Conservation (phyloP, 352 stramenopile species). For the Globisporangium barbulae region DNA sequence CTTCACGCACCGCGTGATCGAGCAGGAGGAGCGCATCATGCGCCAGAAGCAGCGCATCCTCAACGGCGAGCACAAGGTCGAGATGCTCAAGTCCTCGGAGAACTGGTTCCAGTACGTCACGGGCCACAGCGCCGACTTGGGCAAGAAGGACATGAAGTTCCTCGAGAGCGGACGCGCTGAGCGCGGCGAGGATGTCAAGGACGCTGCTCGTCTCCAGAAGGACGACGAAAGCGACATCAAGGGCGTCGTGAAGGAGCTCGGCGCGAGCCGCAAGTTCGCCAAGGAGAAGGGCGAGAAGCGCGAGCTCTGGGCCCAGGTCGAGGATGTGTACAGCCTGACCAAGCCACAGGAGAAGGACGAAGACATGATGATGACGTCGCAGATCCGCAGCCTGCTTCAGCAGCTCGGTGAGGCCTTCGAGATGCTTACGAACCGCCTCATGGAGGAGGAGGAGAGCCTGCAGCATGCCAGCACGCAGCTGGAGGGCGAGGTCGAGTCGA, state of each 20-base stretch:
- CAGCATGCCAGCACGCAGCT: constrained; percentile 81
- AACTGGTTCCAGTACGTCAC: constrained; percentile 90
- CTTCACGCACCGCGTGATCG: constrained; percentile 87
- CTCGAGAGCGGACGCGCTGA: constrained; percentile 65
- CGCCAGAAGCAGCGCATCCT: constrained; percentile 89
- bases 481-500: constrained; percentile 83
- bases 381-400: constrained; percentile 83
- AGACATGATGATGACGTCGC: constrained; percentile 91
- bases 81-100: constrained; percentile 89
- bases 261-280: constrained; percentile 48
- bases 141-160: constrained; percentile 85
- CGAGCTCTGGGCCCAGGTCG: constrained; percentile 78
- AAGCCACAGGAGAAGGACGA: constrained; percentile 88
- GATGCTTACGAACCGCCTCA: constrained; percentile 84
- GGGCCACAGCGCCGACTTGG: constrained; percentile 60
- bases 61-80: constrained; percentile 87
- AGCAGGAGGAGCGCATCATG: constrained; percentile 89
- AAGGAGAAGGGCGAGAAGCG: constrained; percentile 86
- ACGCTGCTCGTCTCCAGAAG: constrained; percentile 78
- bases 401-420: constrained; percentile 86
- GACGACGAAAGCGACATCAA: constrained; percentile 82
- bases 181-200: constrained; percentile 72
- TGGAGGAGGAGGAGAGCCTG: constrained; percentile 83
- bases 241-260: constrained; percentile 60
- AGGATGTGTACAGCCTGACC: constrained; percentile 79